These are phyloP conservation scores for Debaryomyces singareniensis DNA, from an alignment of 1,139 yeast genomes.

Conservation along the genomic window DNA sequence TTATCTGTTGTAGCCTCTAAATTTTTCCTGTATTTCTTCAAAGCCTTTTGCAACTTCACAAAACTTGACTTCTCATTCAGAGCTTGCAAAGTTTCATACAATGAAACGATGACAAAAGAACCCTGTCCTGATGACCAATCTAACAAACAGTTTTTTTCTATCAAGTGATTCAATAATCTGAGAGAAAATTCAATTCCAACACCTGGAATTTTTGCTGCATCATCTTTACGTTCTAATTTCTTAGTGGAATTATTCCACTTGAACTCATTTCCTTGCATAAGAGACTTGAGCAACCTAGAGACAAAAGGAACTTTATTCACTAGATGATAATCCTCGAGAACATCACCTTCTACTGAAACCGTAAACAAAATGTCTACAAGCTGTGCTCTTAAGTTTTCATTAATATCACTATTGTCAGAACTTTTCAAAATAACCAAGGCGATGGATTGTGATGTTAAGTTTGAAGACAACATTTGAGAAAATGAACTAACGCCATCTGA, in stretches of 20 bases:
- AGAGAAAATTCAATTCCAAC: constrained; percentile 63
- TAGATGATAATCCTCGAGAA: constrained; percentile 62
- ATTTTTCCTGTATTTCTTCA: constrained; percentile 46
- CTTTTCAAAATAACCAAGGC: constrained; percentile 61
- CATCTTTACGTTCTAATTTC: constrained; percentile 35
- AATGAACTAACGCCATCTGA: constrained; percentile 19
- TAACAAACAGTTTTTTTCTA: constrained; percentile 37
- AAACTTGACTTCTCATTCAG: constrained; percentile 25
- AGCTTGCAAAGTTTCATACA: constrained; percentile 47
- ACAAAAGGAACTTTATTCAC: constrained; percentile 65
- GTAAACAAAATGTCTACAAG: constrained; percentile 53
- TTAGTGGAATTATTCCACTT: constrained; percentile 63
- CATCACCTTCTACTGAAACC: constrained; percentile 57
- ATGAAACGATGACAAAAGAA: constrained; percentile 73
- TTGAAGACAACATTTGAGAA: constrained; percentile 48
- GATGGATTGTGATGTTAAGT: constrained; percentile 78
- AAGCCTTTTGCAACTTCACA: constrained; percentile 43
- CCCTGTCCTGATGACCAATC: constrained; percentile 77
- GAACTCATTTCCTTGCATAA: constrained; percentile 65
- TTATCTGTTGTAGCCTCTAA: constrained; percentile 48
- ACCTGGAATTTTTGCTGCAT: constrained; percentile 40
- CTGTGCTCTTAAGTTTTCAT: constrained; percentile 36
- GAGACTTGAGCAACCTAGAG: constrained; percentile 68
- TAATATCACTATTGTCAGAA: constrained; percentile 44
- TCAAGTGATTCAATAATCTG: constrained; percentile 44